Percentiles rank a stretch among this genome's conserved stretches.
Evolutionary conservation across 768 basidiomycete genomes (phyloP).

Genomic region (Hypholoma sublateritium): DNA sequence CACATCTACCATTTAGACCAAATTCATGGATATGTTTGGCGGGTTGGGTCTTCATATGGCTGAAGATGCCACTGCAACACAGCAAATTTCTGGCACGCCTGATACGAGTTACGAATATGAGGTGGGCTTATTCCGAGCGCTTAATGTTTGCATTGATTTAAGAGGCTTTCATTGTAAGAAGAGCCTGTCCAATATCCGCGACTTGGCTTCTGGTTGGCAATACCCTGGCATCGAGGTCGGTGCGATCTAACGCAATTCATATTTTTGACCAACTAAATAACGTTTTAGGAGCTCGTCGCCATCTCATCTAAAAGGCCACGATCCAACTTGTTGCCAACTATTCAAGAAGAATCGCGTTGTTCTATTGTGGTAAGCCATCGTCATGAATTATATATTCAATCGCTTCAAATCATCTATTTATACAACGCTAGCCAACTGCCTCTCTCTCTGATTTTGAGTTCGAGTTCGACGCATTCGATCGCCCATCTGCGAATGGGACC

Average conservation of each 20-base stretch:
- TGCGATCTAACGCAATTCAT: neutral
- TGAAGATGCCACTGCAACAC: neutral
- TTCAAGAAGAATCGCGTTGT: slow-evolving; percentile 27
- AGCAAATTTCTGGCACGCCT: neutral
- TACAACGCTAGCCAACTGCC: slow-evolving; percentile 16
- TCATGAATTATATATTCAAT: too few species aligned
- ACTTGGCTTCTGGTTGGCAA: slow-evolving; percentile 44
- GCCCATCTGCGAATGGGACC: slow-evolving; percentile 1
- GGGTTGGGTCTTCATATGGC: slow-evolving; percentile 16
- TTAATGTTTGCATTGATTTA: neutral
- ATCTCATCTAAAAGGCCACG: slow-evolving; percentile 36
- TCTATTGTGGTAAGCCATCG: slow-evolving; percentile 16
- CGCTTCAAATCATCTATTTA: too few species aligned
- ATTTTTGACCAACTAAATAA: neutral
- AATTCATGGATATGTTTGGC: slow-evolving; percentile 30
- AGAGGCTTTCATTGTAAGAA: slow-evolving; percentile 31
- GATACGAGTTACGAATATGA: slow-evolving; percentile 44
- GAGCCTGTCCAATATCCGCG: slow-evolving; percentile 41
- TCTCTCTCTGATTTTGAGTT: slow-evolving; percentile 35
- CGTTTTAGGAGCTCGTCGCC: slow-evolving; percentile 45
- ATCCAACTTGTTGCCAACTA: slow-evolving; percentile 28
- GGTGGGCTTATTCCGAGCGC: slow-evolving; percentile 21
- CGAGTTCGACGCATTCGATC: slow-evolving; percentile 14
- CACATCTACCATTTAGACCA: slow-evolving; percentile 20
- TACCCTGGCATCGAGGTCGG: slow-evolving; percentile 50